phyloP scores from a whole-genome alignment of 441 rosid species.

The Bruguiera hainesii region DNA sequence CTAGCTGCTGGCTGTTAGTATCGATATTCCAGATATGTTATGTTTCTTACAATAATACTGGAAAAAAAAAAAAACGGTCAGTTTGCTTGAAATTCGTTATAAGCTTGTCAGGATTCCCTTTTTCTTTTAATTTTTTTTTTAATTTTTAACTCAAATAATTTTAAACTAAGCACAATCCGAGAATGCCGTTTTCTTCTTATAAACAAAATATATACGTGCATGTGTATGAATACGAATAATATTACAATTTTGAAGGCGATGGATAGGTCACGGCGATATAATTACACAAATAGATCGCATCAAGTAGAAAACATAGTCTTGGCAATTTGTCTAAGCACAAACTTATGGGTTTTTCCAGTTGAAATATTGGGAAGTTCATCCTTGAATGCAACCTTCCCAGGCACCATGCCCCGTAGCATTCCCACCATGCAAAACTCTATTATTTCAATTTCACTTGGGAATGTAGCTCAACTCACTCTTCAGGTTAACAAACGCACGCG shows the following conservation, averaged over 20 bases:
- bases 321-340: constrained; percentile 43
- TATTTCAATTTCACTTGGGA: constrained; percentile 49
- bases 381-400: constrained; percentile 50
- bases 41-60: too few species aligned
- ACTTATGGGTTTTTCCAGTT: constrained; percentile 60
- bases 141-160: neutral
- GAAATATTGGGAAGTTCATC: constrained; percentile 65
- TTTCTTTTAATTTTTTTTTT: neutral
- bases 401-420: constrained; percentile 54
- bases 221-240: neutral
- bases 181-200: too few species aligned
- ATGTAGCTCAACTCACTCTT: constrained; percentile 23
- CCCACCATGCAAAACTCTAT: constrained; percentile 47
- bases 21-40: neutral
- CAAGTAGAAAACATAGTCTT: constrained; percentile 23
- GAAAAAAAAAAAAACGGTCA: too few species aligned
- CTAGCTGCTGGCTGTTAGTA: too few species aligned
- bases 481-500: constrained; percentile 63
- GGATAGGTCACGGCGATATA: neutral
- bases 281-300: too few species aligned
- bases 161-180: too few species aligned
- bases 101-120: neutral
- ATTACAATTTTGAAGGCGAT: neutral
- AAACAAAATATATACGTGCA: too few species aligned
- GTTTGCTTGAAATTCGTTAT: too few species aligned